phyloP scores from a whole-genome alignment of 179 eudicot species.

The Spergularia azorica region DNA sequence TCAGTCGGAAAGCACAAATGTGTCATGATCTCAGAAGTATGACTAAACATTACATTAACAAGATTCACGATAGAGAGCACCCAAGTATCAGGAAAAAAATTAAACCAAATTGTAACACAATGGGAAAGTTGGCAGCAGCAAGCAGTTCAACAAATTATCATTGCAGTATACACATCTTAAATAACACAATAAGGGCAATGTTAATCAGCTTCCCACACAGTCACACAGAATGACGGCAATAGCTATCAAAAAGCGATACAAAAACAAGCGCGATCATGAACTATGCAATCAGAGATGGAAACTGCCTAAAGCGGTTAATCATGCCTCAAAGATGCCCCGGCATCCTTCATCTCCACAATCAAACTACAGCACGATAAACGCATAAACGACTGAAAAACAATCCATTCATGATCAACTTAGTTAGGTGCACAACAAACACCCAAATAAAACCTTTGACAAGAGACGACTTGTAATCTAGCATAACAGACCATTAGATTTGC shows the following conservation, averaged over 20 bases:
- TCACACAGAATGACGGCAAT: neutral
- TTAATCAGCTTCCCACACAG: neutral
- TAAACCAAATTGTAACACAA: too few relatives aligned
- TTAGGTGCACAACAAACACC: too few relatives aligned
- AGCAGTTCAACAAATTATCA: neutral
- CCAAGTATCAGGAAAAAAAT: neutral
- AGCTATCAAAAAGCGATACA: neutral
- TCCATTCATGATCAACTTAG: too few relatives aligned
- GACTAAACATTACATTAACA: neutral
- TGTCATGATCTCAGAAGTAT: neutral
- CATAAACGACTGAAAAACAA: neutral
- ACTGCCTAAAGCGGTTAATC: neutral
- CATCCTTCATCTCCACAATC: constrained; percentile 5
- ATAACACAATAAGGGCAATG: neutral
- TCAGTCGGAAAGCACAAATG: neutral
- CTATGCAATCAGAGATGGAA: neutral
- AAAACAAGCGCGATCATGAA: neutral
- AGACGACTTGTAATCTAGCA: too few relatives aligned
- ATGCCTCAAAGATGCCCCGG: neutral
- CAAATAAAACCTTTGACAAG: too few relatives aligned
- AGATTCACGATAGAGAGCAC: neutral
- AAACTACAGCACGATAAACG: neutral
- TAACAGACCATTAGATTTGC: too few relatives aligned
- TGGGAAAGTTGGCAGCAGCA: neutral
- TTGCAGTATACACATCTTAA: neutral